Percentiles rank a stretch among this genome's conserved stretches.
Evolutionary conservation across 257 asterid species (phyloP).

Genomic region (Eustoma russellianum): DNA sequence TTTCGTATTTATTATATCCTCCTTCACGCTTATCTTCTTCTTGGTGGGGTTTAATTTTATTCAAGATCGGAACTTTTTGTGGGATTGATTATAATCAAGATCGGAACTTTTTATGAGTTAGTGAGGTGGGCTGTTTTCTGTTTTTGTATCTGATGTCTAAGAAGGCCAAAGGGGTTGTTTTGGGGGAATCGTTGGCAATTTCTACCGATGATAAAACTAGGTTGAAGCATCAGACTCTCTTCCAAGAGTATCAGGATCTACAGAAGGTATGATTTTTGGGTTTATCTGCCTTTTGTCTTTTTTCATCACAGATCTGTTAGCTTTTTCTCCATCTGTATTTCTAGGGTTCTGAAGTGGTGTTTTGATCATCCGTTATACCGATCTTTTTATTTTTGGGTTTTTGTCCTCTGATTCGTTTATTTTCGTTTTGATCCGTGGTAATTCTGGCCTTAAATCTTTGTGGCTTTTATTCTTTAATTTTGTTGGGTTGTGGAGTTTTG

Average conservation of each 20-base stretch:
- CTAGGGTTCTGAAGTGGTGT: constrained; percentile 13
- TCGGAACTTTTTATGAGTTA: constrained; percentile 14
- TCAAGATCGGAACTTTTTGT: constrained; percentile 19
- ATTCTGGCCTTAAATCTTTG: no score
- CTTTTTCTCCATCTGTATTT: constrained; percentile 3
- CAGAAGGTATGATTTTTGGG: constrained; percentile 37
- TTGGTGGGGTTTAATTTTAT: constrained; percentile 16
- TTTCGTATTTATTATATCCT: constrained; percentile 12
- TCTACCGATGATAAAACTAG: constrained; percentile 38
- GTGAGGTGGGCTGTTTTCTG: constrained; percentile 8
- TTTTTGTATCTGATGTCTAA: constrained; percentile 54
- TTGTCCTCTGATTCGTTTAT: constrained; percentile 2
- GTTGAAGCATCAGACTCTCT: constrained; percentile 47
- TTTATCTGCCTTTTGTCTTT: constrained; percentile 8
- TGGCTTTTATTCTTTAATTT: no score
- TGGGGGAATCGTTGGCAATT: constrained; percentile 17
- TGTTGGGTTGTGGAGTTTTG: no score
- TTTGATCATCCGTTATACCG: constrained; percentile 12
- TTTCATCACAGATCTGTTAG: constrained; percentile 3
- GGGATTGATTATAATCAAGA: constrained; percentile 17
- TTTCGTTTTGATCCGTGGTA: not conserved
- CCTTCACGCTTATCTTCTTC: constrained; percentile 24
- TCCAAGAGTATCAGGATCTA: constrained; percentile 65
- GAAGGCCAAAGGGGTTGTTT: constrained; percentile 44
- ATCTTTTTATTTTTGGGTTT: not conserved